A percentile compares a stretch with the other conserved stretches of the same genome.
Evolutionary conservation across 2,329 filamentous ascomycete genomes (phyloP).

Genomic region (Xylariaceae sp.): DNA sequence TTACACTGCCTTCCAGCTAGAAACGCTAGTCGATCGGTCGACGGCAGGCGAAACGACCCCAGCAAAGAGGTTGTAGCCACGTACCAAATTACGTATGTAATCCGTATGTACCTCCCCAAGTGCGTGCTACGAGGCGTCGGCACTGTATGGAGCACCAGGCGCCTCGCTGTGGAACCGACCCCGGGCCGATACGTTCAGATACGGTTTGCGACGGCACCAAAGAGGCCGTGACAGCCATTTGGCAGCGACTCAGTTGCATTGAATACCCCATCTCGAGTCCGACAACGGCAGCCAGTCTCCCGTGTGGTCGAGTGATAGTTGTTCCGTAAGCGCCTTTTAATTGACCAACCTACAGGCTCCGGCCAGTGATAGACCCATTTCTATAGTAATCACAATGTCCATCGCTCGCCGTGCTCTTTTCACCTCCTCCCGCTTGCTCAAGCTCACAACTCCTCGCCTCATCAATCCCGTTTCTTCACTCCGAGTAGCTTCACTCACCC

Average conservation of each 20-base stretch:
- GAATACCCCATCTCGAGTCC: neutral
- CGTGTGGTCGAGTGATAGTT: too few relatives aligned
- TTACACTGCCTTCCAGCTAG: too few relatives aligned
- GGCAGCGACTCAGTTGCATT: neutral
- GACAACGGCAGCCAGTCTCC: neutral
- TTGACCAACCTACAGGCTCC: neutral
- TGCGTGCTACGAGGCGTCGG: too few relatives aligned
- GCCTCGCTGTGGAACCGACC: too few relatives aligned
- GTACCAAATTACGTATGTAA: too few relatives aligned
- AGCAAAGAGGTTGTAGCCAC: too few relatives aligned
- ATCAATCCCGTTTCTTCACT: conserved; percentile 4
- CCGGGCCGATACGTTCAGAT: neutral
- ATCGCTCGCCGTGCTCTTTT: conserved; percentile 20
- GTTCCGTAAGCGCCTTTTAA: neutral
- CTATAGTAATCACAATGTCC: conserved; percentile 20
- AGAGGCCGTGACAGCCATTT: neutral
- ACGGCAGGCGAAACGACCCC: too few relatives aligned
- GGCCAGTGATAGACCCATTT: neutral
- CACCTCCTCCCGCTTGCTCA: conserved; percentile 13
- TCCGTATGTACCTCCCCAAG: too few relatives aligned
- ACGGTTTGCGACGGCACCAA: neutral
- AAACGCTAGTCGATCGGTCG: too few relatives aligned
- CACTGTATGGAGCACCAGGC: too few relatives aligned
- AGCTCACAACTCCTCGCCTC: conserved; percentile 4
- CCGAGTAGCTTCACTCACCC: conserved; percentile 26